phyloP scores from a whole-genome alignment of 2,329 filamentous ascomycete genomes.

The Stagonosporopsis cucurbitacearum region DNA sequence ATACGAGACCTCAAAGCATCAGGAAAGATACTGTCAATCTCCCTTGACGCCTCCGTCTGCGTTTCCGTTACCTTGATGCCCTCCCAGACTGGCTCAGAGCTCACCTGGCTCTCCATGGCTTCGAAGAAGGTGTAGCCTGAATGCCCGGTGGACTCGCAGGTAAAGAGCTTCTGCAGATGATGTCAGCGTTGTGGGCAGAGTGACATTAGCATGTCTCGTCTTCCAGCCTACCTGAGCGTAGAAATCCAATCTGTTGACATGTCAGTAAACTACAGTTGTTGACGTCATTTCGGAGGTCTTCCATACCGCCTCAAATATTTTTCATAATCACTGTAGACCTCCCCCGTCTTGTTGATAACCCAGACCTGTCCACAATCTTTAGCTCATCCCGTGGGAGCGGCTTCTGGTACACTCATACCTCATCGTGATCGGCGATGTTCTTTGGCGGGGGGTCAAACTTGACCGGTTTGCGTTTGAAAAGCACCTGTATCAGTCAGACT shows the following conservation, averaged over 20 bases:
- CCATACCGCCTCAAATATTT: conserved; percentile 81
- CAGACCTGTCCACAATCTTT: conserved; percentile 71
- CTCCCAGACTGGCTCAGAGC: conserved; percentile 47
- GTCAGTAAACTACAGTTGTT: conserved; percentile 25
- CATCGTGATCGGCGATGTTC: conserved; percentile 79
- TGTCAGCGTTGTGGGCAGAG: conserved; percentile 27
- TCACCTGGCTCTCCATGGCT: conserved; percentile 87
- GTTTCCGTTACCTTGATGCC: conserved; percentile 39
- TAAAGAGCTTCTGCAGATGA: conserved; percentile 75
- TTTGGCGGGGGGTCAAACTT: conserved; percentile 75
- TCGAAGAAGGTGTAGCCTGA: conserved; percentile 92
- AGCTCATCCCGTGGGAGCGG: conserved; percentile 24
- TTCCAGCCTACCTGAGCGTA: conserved; percentile 76
- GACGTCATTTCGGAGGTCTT: conserved; percentile 27
- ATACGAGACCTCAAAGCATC: conserved; percentile 91
- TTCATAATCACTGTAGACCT: conserved; percentile 89
- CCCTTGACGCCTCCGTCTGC: conserved; percentile 71
- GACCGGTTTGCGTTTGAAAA: conserved; percentile 96
- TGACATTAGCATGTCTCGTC: background rate
- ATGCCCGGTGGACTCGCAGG: conserved; percentile 94
- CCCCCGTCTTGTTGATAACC: conserved; percentile 87
- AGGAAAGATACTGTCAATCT: conserved; percentile 91
- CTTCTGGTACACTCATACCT: conserved; percentile 64
- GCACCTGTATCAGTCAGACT: conserved; percentile 67
- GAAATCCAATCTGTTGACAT: conserved; percentile 76